Base-by-base conservation (phyloP, 2,329 filamentous ascomycete genomes). In the Cladosporium halotolerans region DNA sequence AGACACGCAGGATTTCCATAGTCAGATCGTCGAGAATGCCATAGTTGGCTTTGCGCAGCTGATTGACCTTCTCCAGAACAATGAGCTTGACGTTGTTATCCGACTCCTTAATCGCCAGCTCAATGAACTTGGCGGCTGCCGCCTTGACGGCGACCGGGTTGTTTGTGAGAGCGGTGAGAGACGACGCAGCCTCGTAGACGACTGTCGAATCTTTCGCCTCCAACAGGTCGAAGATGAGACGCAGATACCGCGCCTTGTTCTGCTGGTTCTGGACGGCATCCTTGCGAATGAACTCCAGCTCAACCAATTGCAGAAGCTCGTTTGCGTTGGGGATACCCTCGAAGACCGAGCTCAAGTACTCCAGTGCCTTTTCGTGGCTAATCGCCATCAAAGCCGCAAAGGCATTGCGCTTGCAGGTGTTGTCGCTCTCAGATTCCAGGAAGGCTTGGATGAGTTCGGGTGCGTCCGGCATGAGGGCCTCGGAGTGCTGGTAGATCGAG, bases 41-140 rank as follows among this genome's bases (percentile, higher is more conserved):
- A 67, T 93, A 88, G 62, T 96, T 95, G 72, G 89, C 89, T 68
- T 86, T 84, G 62, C 91, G 82, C 58, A 96, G 72, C 64, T 92
- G 85, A 64, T 96, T 87, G 36, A 99, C 93, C 43, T 92, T 86
- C 66, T 97, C 93, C 41, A 99, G 79, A 16, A 99, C 93, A 62
- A 99, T 99, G 43, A 99, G 84, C 76, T 99, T 99, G 59, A 99
- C 93, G 68, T 99, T 99, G 77, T 99, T 99, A 71, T 99, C 93
- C 0, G 93, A 86, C 73, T 97, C 93, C 74, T 95, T 96, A 69
- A 99, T 96, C 68, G 88, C 90, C 8, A 99, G 79, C 71, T 99
- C 93, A 59, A 97, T 96, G 69, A 99, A 93, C 68, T 99, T 99
- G 62, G 83, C 82, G 11, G 93, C 93, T 9, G 93, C 93, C 23